Base-by-base conservation (phyloP, 2,329 filamentous ascomycete genomes). In the Aotearoamyces nothofagi region DNA sequence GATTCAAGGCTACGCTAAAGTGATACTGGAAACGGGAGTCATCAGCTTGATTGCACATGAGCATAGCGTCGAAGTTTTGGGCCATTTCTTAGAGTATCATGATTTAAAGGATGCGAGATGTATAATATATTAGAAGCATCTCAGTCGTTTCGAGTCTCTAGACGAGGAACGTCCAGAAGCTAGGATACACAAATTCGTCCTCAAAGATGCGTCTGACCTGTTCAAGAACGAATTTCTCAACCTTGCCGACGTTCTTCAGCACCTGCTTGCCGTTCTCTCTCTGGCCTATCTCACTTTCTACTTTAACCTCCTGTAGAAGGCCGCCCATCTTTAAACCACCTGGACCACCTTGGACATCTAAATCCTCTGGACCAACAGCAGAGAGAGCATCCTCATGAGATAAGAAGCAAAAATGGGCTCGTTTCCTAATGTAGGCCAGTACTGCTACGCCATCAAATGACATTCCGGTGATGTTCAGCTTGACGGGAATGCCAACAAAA, bases 161-260 rank as follows among this genome's bases (percentile, higher is more conserved):
- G 24, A 96, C 77, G 44, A 98, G 58, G 53, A 96, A 94, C 1
- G 87, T 96, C 86, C 87, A 96, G 55, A 92, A 96, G 54, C 86
- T 94, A 24, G 90, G 90, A 57, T 92, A 96, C 37, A 96, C 86
- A 57, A 96, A 90, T 53, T 98, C 90, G 50, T 96, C 90, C 55
- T 98, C 90, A 47, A 98, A 96, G 43, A 98, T 96, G 47, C 84
- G 71, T 49, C 87, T 74, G 37, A 98, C 90, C 55, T 96, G 87
- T 52, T 96, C 87, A 34, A 98, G 63, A 32, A 98, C 83, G 52
- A 98, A 98, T 45, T 83, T 79, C 59, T 98, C 90, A 33, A 98
- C 90, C 62, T 98, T 98, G 34, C 90, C 87, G 27, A 98, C 87
- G 51, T 98, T 98, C 63, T 94, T 96, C 35, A 98, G 58, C 26